Conservation (phyloP, 306 rosid species). For the Casuarina glauca region DNA sequence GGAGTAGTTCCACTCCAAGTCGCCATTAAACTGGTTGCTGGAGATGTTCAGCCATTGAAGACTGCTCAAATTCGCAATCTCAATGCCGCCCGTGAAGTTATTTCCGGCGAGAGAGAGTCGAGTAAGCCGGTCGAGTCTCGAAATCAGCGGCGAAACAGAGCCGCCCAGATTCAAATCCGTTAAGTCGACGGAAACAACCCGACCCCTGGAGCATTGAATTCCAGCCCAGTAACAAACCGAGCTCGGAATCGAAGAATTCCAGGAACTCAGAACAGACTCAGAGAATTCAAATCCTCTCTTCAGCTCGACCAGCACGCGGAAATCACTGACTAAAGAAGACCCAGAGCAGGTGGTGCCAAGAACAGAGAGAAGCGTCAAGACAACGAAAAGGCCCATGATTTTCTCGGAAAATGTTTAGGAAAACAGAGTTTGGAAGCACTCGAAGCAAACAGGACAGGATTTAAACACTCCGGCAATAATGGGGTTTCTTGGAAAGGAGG, state of each 20-base stretch:
- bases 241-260: slow-evolving; percentile 49
- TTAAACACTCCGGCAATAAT: slow-evolving; percentile 42
- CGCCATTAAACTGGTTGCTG: slow-evolving; percentile 62
- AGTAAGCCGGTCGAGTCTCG: slow-evolving; percentile 59
- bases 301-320: slow-evolving; percentile 55
- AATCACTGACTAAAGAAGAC: slow-evolving; percentile 62
- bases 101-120: slow-evolving; percentile 73
- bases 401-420: slow-evolving; percentile 33
- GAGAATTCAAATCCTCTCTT: slow-evolving; percentile 62
- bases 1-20: slow-evolving; percentile 63
- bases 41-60: slow-evolving; percentile 78
- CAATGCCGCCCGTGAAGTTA: slow-evolving; percentile 65
- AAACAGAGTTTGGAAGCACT: slow-evolving; percentile 52
- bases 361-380: slow-evolving; percentile 53
- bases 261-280: slow-evolving; percentile 48
- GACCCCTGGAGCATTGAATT: slow-evolving; percentile 53
- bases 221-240: slow-evolving; percentile 78
- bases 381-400: slow-evolving; percentile 56
- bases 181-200: slow-evolving; percentile 65
- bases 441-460: slow-evolving; percentile 45
- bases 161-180: slow-evolving; percentile 61
- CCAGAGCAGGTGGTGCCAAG: slow-evolving; percentile 46
- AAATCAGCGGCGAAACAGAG: slow-evolving; percentile 57
- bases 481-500: slow-evolving; percentile 43
- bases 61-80: slow-evolving; percentile 44